Conservation (phyloP, 2,329 filamentous ascomycete species). For the Penicillium sp. region DNA sequence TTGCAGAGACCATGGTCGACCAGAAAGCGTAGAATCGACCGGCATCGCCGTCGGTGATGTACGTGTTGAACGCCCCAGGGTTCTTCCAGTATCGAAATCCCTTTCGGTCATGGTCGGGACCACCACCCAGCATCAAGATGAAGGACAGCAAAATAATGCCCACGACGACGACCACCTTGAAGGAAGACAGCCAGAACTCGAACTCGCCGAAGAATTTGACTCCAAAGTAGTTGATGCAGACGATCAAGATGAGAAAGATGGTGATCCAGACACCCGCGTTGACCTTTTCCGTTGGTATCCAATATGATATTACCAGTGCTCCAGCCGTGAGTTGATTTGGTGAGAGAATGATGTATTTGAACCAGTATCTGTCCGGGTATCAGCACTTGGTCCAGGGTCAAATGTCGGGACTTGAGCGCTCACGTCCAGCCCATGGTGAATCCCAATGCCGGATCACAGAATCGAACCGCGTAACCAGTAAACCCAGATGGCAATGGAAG, state of each 20-base stretch:
- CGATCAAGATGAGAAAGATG: slow-evolving; percentile 62
- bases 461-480: slow-evolving; percentile 74
- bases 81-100: slow-evolving; percentile 66
- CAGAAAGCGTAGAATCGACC: slow-evolving; percentile 64
- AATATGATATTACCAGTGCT: slow-evolving; percentile 75
- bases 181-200: slow-evolving; percentile 58
- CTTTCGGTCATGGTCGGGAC: slow-evolving; percentile 59
- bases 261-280: slow-evolving; percentile 80
- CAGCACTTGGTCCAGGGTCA: neutral
- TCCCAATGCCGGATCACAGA: slow-evolving; percentile 75
- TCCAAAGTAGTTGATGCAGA: slow-evolving; percentile 67
- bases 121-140: slow-evolving; percentile 63
- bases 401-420: slow-evolving; percentile 18
- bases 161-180: slow-evolving; percentile 67
- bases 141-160: slow-evolving; percentile 65
- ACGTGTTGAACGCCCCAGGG: slow-evolving; percentile 58
- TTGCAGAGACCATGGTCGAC: slow-evolving; percentile 70
- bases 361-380: slow-evolving; percentile 49
- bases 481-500: slow-evolving; percentile 75
- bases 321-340: slow-evolving; percentile 81
- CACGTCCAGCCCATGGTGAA: slow-evolving; percentile 73
- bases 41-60: slow-evolving; percentile 44
- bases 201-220: slow-evolving; percentile 69
- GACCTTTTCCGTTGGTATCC: slow-evolving; percentile 62
- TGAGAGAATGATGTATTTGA: slow-evolving; percentile 80